Percentiles rank a stretch among this genome's conserved stretches.
These are phyloP conservation scores for Bruguiera hainesii DNA, from an alignment of 441 rosid species.

Conservation along the genomic window DNA sequence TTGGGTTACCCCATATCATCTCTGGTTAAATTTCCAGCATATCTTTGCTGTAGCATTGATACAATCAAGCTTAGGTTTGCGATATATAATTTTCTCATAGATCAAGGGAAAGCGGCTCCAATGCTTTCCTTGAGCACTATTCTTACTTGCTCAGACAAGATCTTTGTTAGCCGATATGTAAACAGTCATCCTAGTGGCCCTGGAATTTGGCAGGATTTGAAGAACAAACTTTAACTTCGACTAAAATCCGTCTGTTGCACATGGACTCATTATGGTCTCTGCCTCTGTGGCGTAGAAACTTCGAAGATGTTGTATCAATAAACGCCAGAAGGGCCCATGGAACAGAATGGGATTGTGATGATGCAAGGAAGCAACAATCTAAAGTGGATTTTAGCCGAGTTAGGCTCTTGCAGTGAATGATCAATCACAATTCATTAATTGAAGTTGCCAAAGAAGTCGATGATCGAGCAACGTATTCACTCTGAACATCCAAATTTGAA, in stretches of 20 bases:
- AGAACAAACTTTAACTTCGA: slow-evolving; percentile 27
- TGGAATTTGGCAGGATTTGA: slow-evolving; percentile 48
- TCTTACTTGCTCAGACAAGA: slow-evolving; percentile 41
- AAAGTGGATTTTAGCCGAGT: too few species aligned
- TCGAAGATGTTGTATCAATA: too few species aligned
- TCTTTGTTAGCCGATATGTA: slow-evolving; percentile 40
- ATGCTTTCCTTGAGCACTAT: slow-evolving; percentile 43
- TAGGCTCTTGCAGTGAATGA: too few species aligned
- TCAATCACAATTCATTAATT: too few species aligned
- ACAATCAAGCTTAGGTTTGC: slow-evolving; percentile 53
- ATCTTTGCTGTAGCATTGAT: slow-evolving; percentile 38
- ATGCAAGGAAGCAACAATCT: too few species aligned
- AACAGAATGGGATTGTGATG: too few species aligned
- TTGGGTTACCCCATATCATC: slow-evolving; percentile 53
- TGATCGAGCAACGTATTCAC: too few species aligned
- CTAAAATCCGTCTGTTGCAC: slow-evolving; percentile 13
- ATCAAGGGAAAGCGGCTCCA: slow-evolving; percentile 30
- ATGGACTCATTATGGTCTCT: not conserved
- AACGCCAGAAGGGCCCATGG: too few species aligned
- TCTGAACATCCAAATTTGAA: too few species aligned
- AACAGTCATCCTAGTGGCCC: slow-evolving; percentile 57
- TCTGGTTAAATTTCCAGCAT: slow-evolving; percentile 51
- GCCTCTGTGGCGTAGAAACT: not conserved
- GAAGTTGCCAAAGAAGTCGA: too few species aligned
- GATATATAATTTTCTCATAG: slow-evolving; percentile 68